phyloP scores from a whole-genome alignment of 495 filamentous ascomycete genomes.

The Podospora pseudoanserina region DNA sequence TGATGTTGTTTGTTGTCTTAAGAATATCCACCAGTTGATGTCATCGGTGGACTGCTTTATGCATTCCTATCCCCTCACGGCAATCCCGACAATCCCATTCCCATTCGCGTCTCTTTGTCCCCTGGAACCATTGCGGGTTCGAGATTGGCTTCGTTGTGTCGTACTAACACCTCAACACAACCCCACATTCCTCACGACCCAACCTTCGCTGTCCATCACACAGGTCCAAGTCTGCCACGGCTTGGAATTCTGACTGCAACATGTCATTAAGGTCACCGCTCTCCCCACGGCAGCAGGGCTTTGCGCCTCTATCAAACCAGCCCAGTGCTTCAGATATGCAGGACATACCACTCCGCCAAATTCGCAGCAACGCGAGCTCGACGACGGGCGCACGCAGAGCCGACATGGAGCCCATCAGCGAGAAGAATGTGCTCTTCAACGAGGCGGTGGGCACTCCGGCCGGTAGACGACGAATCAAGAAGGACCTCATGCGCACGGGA shows the following conservation, averaged over 20 bases:
- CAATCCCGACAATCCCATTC: not conserved
- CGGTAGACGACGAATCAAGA: conserved; percentile 55
- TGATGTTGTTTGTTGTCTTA: conserved; percentile 7
- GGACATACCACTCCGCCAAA: conserved; percentile 51
- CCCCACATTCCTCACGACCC: not conserved
- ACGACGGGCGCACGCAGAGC: conserved; percentile 49
- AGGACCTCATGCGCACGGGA: conserved; percentile 50
- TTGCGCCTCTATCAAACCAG: conserved; percentile 29
- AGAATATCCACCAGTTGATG: conserved; percentile 12
- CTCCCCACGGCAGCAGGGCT: conserved; percentile 30
- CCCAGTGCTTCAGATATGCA: conserved; percentile 33
- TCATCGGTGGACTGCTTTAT: conserved; percentile 10
- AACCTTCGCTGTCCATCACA: not conserved
- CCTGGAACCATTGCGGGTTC: not conserved
- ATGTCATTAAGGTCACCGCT: conserved; percentile 33
- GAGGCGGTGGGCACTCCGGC: conserved; percentile 31
- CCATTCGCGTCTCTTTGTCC: not conserved
- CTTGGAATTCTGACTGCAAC: not conserved
- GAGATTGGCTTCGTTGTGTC: not conserved
- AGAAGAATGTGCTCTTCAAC: conserved; percentile 50
- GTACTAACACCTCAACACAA: not conserved
- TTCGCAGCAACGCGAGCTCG: conserved; percentile 48
- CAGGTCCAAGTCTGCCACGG: not conserved
- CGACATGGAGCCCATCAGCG: conserved; percentile 30
- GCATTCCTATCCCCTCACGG: not conserved